Evolutionary conservation across 2,329 filamentous ascomycete species (phyloP), one percentile per base, ranked within the genome.

Genomic region (Clonostachys solani): DNA sequence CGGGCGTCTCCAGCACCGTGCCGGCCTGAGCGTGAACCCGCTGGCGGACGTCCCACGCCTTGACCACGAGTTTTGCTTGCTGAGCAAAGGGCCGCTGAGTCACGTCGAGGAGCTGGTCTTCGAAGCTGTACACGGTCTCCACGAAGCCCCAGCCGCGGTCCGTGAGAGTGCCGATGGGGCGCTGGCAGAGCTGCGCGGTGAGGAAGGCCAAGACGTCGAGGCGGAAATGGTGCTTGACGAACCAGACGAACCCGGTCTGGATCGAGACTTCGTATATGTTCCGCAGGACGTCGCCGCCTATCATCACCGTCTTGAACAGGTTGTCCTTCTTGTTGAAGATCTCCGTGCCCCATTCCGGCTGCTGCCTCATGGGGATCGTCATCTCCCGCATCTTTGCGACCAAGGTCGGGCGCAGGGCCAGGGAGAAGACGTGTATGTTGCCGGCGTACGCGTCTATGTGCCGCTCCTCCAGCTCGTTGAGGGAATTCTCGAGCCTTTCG

Each of bases 181-280:
- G 73, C 33, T 71, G 66, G 51, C 69, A 73, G 12, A 83, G 69
- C 55, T 81, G 75, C 5, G 75, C 75, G 0, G 73, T 72, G 58
- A 81, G 68, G 56, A 78, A 80, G 36, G 75, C 64, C 50, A 82
- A 76, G 19, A 81, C 63, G 47, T 80, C 79, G 43, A 76, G 61
- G 54, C 81, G 78, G 58, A 83, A 80, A 54, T 80, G 73, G 18
- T 66, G 62, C 49, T 72, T 71, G 57, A 73, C 66, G 52, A 75
- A 81, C 80, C 80, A 83, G 12, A 75, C 54, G 56, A 81, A 83
- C 2, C 75, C 74, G 1, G 64, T 67, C 23, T 69, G 63, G 16
- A 63, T 60, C 52, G 73, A 63, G 3, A 66, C 56, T 23, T 67
- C 58, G 52, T 77, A 77, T 12, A 73, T 62, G 8, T 63, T 61